Evolutionary conservation across 2,329 filamentous ascomycete genomes (phyloP).

Genomic region (Aspergillus novoparasiticus): DNA sequence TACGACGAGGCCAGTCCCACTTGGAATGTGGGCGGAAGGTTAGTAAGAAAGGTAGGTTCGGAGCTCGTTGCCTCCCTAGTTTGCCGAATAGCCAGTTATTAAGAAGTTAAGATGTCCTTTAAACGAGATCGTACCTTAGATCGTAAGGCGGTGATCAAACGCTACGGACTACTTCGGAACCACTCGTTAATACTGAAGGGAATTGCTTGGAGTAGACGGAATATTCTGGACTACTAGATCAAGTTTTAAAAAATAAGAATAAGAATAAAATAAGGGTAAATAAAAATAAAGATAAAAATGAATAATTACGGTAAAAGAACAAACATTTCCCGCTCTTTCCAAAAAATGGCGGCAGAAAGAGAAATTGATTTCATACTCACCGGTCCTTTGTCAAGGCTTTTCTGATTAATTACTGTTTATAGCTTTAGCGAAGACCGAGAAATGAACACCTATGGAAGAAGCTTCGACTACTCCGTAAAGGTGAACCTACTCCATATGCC

Average conservation of each 20-base stretch:
- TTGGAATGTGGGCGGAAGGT: neutral
- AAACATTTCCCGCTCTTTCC: neutral
- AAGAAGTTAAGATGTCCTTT: neutral
- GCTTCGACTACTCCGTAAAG: neutral
- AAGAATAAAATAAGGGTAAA: too few relatives aligned
- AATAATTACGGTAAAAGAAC: neutral
- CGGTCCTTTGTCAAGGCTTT: neutral
- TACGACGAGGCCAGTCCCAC: neutral
- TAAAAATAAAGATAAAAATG: too few relatives aligned
- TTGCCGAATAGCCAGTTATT: neutral
- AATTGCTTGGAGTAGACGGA: too few relatives aligned
- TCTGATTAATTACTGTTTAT: neutral
- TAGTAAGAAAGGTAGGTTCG: neutral
- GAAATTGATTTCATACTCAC: neutral
- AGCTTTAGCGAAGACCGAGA: neutral
- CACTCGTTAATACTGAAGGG: neutral
- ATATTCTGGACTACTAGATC: too few relatives aligned
- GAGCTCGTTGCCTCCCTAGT: neutral
- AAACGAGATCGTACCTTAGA: neutral
- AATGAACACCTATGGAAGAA: neutral
- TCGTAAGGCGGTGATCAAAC: slow-evolving; percentile 1
- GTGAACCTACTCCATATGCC: neutral
- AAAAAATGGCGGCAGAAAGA: neutral
- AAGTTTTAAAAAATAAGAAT: too few relatives aligned
- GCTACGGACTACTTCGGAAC: neutral